phyloP scores from a whole-genome alignment of 306 rosid genomes.

The Betula pendula region DNA sequence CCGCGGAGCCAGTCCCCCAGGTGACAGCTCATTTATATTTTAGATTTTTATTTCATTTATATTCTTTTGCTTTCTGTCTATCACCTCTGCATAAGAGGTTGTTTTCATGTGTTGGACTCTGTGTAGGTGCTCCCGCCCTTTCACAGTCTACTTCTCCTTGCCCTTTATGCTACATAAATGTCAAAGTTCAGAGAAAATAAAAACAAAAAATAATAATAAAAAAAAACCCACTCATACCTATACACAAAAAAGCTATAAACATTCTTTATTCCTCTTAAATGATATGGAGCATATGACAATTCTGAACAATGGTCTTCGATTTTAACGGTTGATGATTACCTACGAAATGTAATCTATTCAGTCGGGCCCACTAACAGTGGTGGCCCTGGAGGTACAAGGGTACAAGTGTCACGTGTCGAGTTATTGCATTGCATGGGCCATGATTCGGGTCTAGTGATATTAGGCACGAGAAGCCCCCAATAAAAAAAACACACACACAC shows the following conservation, averaged over 20 bases:
- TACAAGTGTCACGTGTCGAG: conserved; percentile 67
- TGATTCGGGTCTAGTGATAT: conserved; percentile 35
- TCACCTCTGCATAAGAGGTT: conserved; percentile 20
- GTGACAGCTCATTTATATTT: not conserved
- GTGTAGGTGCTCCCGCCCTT: conserved; percentile 17
- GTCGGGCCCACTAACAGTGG: not conserved
- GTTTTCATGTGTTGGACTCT: conserved; percentile 24
- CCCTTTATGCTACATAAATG: not conserved
- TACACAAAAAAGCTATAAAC: not conserved
- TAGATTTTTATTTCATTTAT: not conserved
- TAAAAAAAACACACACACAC: not conserved
- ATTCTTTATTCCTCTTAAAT: not conserved
- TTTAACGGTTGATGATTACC: not conserved
- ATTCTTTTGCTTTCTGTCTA: conserved; percentile 25
- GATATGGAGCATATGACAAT: too few species aligned
- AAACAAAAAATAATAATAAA: not conserved
- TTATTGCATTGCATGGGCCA: conserved; percentile 57
- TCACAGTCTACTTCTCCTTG: not conserved
- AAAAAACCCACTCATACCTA: not conserved
- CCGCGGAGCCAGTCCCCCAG: not conserved
- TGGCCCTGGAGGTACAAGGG: conserved; percentile 15
- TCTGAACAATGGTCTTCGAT: not conserved
- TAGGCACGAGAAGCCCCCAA: conserved; percentile 24
- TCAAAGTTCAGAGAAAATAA: not conserved
- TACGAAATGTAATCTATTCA: not conserved